A percentile compares a stretch with the other conserved stretches of the same genome.
Conservation (phyloP, 2,329 filamentous ascomycete genomes). For the Penicillium brasilianum region DNA sequence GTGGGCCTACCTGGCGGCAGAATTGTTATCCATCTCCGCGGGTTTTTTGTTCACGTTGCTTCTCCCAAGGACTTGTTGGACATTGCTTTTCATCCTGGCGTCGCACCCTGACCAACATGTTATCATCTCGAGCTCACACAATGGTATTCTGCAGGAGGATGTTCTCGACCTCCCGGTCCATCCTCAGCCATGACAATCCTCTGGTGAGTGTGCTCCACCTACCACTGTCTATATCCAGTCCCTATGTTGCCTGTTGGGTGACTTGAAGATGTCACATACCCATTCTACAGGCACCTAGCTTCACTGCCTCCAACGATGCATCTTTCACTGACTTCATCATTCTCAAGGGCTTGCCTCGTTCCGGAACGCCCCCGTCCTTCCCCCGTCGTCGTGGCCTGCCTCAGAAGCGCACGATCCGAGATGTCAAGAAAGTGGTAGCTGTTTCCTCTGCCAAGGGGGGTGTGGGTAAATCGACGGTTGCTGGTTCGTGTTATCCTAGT, state of each 20-base stretch:
- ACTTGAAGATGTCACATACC: background rate
- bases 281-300: background rate
- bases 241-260: background rate
- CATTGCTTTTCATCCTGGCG: background rate
- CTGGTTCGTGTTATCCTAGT: constrained; percentile 59
- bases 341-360: constrained; percentile 78
- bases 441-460: constrained; percentile 97
- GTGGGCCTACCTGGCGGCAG: constrained; percentile 14
- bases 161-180: constrained; percentile 60
- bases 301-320: background rate
- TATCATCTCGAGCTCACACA: background rate
- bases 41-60: background rate
- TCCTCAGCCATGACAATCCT: constrained; percentile 80
- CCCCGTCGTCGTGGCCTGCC: constrained; percentile 81
- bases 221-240: background rate
- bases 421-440: constrained; percentile 91
- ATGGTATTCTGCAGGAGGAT: constrained; percentile 47
- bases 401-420: constrained; percentile 76
- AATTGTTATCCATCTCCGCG: constrained; percentile 12
- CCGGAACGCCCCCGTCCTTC: constrained; percentile 69
- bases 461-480: constrained; percentile 95
- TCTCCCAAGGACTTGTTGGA: background rate
- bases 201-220: constrained; percentile 59
- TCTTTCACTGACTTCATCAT: background rate
- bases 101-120: background rate